Evolutionary conservation across 805 yeast genomes (phyloP).

Genomic region (Debaryomyces castellii): DNA sequence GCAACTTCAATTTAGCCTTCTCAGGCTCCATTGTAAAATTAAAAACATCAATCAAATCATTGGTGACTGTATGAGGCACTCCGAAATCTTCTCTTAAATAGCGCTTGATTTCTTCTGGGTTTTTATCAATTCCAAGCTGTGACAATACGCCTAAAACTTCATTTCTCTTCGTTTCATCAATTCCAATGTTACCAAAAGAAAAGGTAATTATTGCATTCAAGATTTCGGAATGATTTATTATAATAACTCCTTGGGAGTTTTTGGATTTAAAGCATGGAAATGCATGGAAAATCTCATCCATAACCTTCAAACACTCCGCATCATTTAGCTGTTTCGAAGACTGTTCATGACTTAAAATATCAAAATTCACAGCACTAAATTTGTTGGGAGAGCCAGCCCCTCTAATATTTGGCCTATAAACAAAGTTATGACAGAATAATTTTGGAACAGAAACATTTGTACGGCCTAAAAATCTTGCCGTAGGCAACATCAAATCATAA

Average conservation of each 20-base stretch:
- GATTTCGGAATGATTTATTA: slow-evolving; percentile 80
- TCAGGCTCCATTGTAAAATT: slow-evolving; percentile 74
- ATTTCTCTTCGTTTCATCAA: slow-evolving; percentile 58
- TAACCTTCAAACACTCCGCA: slow-evolving; percentile 83
- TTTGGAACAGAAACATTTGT: slow-evolving; percentile 53
- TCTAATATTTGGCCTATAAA: slow-evolving; percentile 63
- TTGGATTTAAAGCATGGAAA: slow-evolving; percentile 64
- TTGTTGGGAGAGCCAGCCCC: slow-evolving; percentile 69
- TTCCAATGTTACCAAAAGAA: slow-evolving; percentile 78
- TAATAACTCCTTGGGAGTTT: slow-evolving; percentile 52
- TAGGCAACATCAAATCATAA: slow-evolving; percentile 84
- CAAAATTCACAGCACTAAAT: slow-evolving; percentile 85
- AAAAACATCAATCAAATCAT: slow-evolving; percentile 72
- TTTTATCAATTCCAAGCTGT: slow-evolving; percentile 69
- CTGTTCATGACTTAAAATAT: slow-evolving; percentile 58
- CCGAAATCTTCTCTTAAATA: slow-evolving; percentile 54
- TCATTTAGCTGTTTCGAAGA: slow-evolving; percentile 58
- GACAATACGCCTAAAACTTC: slow-evolving; percentile 73
- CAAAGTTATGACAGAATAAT: slow-evolving; percentile 74
- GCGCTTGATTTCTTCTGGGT: slow-evolving; percentile 55
- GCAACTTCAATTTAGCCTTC: slow-evolving; percentile 59
- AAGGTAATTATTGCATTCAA: slow-evolving; percentile 60
- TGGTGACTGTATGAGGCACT: slow-evolving; percentile 76
- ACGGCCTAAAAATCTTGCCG: slow-evolving; percentile 80
- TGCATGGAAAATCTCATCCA: slow-evolving; percentile 66